These are phyloP conservation scores for Claviceps purpurea DNA, from an alignment of 2,329 filamentous ascomycete genomes.

Conservation along the genomic window DNA sequence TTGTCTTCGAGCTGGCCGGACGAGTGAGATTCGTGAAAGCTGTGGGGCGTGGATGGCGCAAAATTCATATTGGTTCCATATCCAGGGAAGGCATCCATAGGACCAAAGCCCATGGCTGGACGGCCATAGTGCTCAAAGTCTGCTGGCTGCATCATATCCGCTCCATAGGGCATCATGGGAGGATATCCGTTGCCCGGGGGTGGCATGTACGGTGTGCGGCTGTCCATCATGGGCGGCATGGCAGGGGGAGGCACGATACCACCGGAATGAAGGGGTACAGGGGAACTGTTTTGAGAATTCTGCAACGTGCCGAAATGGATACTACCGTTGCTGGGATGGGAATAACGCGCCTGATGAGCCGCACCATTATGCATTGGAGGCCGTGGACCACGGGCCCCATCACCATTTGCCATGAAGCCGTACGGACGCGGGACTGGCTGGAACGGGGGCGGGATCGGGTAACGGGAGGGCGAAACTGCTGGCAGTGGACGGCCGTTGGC, in stretches of 20 bases:
- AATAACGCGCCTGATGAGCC: conserved; percentile 29
- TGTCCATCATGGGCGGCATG: conserved; percentile 20
- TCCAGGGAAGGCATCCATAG: conserved; percentile 20
- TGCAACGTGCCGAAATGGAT: conserved; percentile 42
- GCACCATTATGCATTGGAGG: conserved; percentile 21
- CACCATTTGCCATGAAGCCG: conserved; percentile 19
- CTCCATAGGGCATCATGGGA: conserved; percentile 22
- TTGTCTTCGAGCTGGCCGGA: conserved; percentile 35
- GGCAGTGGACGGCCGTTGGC: conserved; percentile 17
- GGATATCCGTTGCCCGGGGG: conserved; percentile 22
- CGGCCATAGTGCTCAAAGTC: conserved; percentile 25
- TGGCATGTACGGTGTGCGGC: conserved; percentile 20
- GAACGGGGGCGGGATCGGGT: conserved; percentile 31
- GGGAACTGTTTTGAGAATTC: conserved; percentile 44
- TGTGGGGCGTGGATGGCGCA: conserved; percentile 44
- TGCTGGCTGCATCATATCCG: conserved; percentile 21
- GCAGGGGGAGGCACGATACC: conserved; percentile 37
- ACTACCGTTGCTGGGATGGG: conserved; percentile 40
- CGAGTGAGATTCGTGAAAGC: conserved; percentile 48
- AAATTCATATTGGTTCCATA: conserved; percentile 24
- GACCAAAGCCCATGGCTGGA: conserved; percentile 21
- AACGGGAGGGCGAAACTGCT: conserved; percentile 21
- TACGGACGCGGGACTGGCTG: conserved; percentile 21
- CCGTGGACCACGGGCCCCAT: conserved; percentile 19
- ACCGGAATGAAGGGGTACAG: conserved; percentile 35